Conservation (phyloP, 2,329 filamentous ascomycete genomes). For the Fusarium marasasianum region DNA sequence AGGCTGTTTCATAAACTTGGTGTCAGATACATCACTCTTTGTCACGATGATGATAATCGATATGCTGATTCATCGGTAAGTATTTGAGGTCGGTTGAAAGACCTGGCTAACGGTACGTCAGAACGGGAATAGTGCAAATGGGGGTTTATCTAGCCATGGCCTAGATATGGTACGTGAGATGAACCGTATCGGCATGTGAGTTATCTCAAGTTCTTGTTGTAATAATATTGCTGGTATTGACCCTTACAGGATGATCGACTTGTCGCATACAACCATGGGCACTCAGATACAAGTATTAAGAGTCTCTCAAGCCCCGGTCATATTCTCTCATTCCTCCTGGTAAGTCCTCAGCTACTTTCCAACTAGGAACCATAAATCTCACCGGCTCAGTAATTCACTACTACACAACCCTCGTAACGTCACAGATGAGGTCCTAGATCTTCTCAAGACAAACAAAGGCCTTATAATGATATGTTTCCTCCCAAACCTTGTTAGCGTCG, state of each 20-base stretch:
- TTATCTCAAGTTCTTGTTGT: too few species aligned
- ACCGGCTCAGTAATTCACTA: not conserved
- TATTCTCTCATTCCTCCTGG: not conserved
- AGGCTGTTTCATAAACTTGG: not conserved
- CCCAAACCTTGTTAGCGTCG: not conserved
- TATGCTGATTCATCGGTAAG: not conserved
- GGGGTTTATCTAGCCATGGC: not conserved
- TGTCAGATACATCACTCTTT: not conserved
- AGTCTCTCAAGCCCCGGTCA: not conserved
- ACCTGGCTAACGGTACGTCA: not conserved
- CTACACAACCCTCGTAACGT: not conserved
- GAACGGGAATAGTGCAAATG: not conserved
- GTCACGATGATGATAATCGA: not conserved
- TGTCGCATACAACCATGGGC: not conserved
- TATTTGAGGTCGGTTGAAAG: not conserved
- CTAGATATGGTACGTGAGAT: not conserved
- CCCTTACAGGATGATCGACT: not conserved
- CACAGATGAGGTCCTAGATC: not conserved
- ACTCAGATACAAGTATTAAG: not conserved
- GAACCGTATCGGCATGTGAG: not conserved
- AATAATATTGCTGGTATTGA: not conserved
- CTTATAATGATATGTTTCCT: not conserved
- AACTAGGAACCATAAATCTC: not conserved
- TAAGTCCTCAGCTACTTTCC: not conserved
- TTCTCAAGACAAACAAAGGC: not conserved